A percentile compares a stretch with the other conserved stretches of the same genome.
phyloP scores from a whole-genome alignment of 108 stramenopile species.

The Hondaea fermentalgiana region DNA sequence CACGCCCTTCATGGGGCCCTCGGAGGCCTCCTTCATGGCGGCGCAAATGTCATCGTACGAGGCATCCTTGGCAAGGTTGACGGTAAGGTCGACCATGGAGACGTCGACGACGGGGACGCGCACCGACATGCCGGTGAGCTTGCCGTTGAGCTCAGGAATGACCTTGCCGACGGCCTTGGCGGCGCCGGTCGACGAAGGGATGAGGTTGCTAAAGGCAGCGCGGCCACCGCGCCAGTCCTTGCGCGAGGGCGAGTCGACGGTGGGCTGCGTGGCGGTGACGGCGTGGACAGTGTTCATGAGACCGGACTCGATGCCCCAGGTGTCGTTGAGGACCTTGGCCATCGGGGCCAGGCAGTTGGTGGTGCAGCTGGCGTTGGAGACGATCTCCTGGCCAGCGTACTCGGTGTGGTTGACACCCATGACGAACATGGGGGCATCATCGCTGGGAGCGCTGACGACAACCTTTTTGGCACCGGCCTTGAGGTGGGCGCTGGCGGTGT shows the following conservation, averaged over 20 bases:
- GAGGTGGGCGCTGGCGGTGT: conserved; percentile 71
- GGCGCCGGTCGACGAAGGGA: conserved; percentile 89
- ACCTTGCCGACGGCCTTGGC: conserved; percentile 94
- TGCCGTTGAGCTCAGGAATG: conserved; percentile 90
- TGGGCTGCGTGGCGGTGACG: conserved; percentile 96
- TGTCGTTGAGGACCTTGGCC: conserved; percentile 95
- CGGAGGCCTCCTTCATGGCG: conserved; percentile 87
- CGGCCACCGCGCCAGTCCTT: conserved; percentile 99
- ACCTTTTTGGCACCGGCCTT: conserved; percentile 94
- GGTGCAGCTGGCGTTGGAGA: conserved; percentile 98
- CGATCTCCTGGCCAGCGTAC: conserved; percentile 82
- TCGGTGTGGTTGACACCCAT: conserved; percentile 87
- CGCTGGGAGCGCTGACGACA: conserved; percentile 88
- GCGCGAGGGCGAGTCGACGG: conserved; percentile 90
- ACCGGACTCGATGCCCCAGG: conserved; percentile 87
- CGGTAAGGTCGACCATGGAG: conserved; percentile 94
- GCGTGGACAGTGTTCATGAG: conserved; percentile 98
- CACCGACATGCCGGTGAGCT: conserved; percentile 99
- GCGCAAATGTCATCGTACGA: conserved; percentile 85
- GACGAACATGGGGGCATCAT: conserved; percentile 96
- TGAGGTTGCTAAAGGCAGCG: conserved; percentile 94
- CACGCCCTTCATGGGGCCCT: conserved; percentile 83
- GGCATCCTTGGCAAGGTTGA: conserved; percentile 80
- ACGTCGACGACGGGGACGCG: conserved; percentile 98
- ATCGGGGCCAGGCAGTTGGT: conserved; percentile 98